Evolutionary conservation across 2,329 filamentous ascomycete genomes (phyloP).

Genomic region (Stagonosporopsis tanaceti): DNA sequence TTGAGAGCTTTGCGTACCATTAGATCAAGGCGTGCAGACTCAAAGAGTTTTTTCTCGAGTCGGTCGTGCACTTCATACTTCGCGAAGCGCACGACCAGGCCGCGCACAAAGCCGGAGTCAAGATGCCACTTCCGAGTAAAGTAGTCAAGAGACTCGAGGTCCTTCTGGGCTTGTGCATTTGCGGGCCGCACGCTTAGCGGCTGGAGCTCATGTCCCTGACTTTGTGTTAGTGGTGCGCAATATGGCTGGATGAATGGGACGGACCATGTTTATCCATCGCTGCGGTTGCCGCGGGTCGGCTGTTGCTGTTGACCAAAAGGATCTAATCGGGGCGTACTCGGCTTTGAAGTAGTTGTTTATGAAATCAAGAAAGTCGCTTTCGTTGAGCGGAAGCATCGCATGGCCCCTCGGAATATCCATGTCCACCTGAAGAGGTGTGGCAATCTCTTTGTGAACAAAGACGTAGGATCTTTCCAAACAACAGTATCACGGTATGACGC

Average conservation of each 20-base stretch:
- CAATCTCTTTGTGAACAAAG: background rate
- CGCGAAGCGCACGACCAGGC: conserved; percentile 44
- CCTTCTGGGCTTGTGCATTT: conserved; percentile 48
- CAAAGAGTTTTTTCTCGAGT: conserved; percentile 48
- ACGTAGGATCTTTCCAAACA: background rate
- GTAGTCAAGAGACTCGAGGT: conserved; percentile 45
- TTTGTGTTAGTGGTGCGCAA: background rate
- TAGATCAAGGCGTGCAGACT: conserved; percentile 43
- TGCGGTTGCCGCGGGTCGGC: conserved; percentile 40
- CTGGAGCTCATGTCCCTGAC: conserved; percentile 40
- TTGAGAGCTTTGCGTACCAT: conserved; percentile 50
- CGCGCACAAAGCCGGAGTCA: conserved; percentile 42
- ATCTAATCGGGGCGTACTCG: conserved; percentile 49
- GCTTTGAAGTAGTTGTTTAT: conserved; percentile 50
- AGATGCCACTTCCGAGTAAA: conserved; percentile 43
- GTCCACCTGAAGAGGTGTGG: background rate
- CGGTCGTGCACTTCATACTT: conserved; percentile 48
- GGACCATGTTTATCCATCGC: conserved; percentile 43
- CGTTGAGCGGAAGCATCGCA: conserved; percentile 44
- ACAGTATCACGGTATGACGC: background rate
- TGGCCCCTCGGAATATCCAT: conserved; percentile 47
- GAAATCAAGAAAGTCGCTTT: conserved; percentile 47
- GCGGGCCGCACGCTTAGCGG: conserved; percentile 42
- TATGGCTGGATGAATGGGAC: background rate
- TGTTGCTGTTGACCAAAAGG: conserved; percentile 47